Conservation (phyloP, 805 yeast species). For the Yarrowia bubula region DNA sequence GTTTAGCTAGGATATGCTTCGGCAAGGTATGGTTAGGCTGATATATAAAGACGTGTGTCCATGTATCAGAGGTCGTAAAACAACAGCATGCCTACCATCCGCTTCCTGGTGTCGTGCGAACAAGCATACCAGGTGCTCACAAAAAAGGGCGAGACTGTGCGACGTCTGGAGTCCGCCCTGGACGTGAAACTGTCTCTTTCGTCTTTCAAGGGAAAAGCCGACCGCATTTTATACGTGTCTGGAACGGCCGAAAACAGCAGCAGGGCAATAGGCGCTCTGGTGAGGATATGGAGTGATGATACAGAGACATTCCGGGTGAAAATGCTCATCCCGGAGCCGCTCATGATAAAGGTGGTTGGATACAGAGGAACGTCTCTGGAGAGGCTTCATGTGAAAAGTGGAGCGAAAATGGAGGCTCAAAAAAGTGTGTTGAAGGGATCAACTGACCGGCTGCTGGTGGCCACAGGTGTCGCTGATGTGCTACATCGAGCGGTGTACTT, state of each 20-base stretch:
- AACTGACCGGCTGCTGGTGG: not conserved
- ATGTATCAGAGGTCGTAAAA: no score
- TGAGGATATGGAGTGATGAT: not conserved
- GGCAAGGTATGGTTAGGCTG: not conserved
- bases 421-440: not conserved
- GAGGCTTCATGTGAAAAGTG: not conserved
- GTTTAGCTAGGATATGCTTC: slow-evolving; percentile 7
- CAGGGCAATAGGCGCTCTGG: slow-evolving; percentile 2
- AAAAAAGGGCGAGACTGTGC: not conserved
- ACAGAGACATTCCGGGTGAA: not conserved
- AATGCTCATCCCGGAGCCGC: slow-evolving; percentile 2
- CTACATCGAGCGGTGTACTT: slow-evolving; percentile 2
- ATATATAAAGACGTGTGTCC: not conserved
- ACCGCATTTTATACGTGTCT: not conserved
- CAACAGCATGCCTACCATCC: not conserved
- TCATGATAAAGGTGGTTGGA: slow-evolving; percentile 4
- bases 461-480: not conserved
- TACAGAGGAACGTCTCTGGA: not conserved
- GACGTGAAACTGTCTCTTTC: not conserved
- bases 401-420: slow-evolving; percentile 3
- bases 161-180: not conserved
- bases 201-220: not conserved
- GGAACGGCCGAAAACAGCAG: slow-evolving; percentile 2
- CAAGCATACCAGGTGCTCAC: not conserved
- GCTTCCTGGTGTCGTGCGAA: not conserved